Evolutionary conservation across 2,329 filamentous ascomycete genomes (phyloP).

Genomic region (Colletotrichum melonis): DNA sequence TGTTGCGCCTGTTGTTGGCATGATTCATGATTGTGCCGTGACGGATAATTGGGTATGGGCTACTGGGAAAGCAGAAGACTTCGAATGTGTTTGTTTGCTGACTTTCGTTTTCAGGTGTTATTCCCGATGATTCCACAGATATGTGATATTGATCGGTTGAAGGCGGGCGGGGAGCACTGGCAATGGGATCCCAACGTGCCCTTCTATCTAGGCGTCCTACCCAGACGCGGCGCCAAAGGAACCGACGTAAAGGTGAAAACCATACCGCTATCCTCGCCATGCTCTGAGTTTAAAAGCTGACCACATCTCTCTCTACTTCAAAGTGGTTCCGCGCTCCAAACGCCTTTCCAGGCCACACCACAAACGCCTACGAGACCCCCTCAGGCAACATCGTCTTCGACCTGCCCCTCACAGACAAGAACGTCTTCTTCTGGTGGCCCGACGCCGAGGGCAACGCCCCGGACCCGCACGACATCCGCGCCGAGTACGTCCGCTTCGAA

Average conservation of each 20-base stretch:
- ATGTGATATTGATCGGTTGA: conserved; percentile 40
- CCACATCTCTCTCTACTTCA: not conserved
- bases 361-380: conserved; percentile 49
- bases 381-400: conserved; percentile 47
- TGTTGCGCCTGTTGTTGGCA: conserved; percentile 46
- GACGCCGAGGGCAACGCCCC: conserved; percentile 49
- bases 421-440: conserved; percentile 56
- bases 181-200: conserved; percentile 44
- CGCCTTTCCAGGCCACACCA: conserved; percentile 49
- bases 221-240: conserved; percentile 21
- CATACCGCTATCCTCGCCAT: fast-evolving
- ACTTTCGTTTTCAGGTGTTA: not conserved
- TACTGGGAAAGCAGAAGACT: not conserved
- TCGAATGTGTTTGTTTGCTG: no score
- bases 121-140: conserved; percentile 23
- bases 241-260: conserved; percentile 18
- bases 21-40: conserved; percentile 56
- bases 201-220: conserved; percentile 23
- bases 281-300: fast-evolving
- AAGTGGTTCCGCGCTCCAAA: conserved; percentile 52
- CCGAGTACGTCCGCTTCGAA: conserved; percentile 36
- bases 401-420: conserved; percentile 48
- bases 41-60: conserved; percentile 52
- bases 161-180: conserved; percentile 53
- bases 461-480: conserved; percentile 41